These are phyloP conservation scores for Purpureocillium takamizusanense DNA, from an alignment of 2,329 filamentous ascomycete genomes.

Conservation along the genomic window DNA sequence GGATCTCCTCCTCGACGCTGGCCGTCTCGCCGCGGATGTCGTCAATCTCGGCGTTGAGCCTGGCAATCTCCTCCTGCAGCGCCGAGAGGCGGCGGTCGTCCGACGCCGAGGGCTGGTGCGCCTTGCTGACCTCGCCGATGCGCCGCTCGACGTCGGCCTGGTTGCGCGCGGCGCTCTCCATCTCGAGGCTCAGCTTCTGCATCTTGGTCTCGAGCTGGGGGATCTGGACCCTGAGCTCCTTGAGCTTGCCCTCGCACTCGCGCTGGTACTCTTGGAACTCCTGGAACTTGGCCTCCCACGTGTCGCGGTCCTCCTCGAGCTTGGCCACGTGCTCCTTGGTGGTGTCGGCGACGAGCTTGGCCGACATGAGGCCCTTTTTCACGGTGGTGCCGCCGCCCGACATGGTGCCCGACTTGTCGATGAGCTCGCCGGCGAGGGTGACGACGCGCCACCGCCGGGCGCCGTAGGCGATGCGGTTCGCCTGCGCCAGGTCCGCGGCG, in stretches of 20 bases:
- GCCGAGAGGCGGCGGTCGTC: slow-evolving; percentile 66
- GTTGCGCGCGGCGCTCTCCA: slow-evolving; percentile 80
- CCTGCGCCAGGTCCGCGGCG: slow-evolving; percentile 85
- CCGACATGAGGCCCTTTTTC: slow-evolving; percentile 92
- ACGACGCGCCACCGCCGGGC: slow-evolving; percentile 92
- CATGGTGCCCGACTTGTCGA: slow-evolving; percentile 98
- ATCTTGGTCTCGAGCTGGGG: slow-evolving; percentile 82
- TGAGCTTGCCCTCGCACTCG: slow-evolving; percentile 65
- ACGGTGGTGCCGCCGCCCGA: slow-evolving; percentile 89
- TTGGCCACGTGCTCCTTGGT: slow-evolving; percentile 82
- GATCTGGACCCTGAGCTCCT: slow-evolving; percentile 66
- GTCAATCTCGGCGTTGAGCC: slow-evolving; percentile 68
- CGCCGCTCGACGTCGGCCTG: slow-evolving; percentile 76
- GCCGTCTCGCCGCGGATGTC: slow-evolving; percentile 78
- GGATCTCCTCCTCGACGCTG: slow-evolving; percentile 87
- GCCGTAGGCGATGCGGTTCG: slow-evolving; percentile 93
- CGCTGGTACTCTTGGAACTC: slow-evolving; percentile 79
- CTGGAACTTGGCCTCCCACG: slow-evolving; percentile 72
- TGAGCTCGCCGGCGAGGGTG: slow-evolving; percentile 87
- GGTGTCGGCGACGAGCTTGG: slow-evolving; percentile 80
- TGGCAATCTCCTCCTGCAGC: slow-evolving; percentile 69
- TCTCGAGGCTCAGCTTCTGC: slow-evolving; percentile 81
- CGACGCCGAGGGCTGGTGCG: slow-evolving; percentile 70
- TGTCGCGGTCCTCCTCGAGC: slow-evolving; percentile 79
- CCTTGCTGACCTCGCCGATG: slow-evolving; percentile 72